Evolutionary conservation across 148 eudicot genomes (phyloP).

Genomic region (Rhododendron kiyosumense): DNA sequence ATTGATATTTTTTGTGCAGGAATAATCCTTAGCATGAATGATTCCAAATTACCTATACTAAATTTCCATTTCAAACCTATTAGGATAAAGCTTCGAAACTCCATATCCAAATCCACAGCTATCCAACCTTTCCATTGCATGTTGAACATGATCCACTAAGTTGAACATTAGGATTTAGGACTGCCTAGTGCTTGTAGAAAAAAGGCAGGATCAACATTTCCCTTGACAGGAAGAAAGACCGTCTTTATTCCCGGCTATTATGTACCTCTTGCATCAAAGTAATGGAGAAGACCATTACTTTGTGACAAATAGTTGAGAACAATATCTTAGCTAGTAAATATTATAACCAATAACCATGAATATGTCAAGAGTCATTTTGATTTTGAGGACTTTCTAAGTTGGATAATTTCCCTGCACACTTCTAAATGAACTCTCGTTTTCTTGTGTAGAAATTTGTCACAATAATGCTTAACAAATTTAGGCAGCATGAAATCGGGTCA

Average conservation of each 20-base stretch:
- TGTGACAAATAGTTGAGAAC: too few relatives aligned
- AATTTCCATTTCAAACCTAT: too few relatives aligned
- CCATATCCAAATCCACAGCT: background rate
- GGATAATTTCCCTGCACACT: background rate
- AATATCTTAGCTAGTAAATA: too few relatives aligned
- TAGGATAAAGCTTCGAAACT: background rate
- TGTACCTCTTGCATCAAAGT: too few relatives aligned
- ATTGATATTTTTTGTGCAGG: too few relatives aligned
- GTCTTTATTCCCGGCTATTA: too few relatives aligned
- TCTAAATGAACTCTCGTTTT: constrained; percentile 16
- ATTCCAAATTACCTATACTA: too few relatives aligned
- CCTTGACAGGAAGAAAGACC: too few relatives aligned
- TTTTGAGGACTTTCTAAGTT: background rate
- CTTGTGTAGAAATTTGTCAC: constrained; percentile 70
- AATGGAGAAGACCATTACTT: too few relatives aligned
- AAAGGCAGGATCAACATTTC: too few relatives aligned
- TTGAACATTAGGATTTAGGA: background rate
- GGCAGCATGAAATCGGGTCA: constrained; percentile 84
- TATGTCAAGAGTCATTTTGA: background rate
- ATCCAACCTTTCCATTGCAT: background rate
- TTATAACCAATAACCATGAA: background rate
- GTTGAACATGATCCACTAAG: background rate
- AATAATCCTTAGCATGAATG: background rate
- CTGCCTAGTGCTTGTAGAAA: too few relatives aligned
- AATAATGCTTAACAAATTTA: constrained; percentile 94